These are phyloP conservation scores for Phragmites australis DNA, from an alignment of 176 grass and related monocot species.

Conservation along the genomic window DNA sequence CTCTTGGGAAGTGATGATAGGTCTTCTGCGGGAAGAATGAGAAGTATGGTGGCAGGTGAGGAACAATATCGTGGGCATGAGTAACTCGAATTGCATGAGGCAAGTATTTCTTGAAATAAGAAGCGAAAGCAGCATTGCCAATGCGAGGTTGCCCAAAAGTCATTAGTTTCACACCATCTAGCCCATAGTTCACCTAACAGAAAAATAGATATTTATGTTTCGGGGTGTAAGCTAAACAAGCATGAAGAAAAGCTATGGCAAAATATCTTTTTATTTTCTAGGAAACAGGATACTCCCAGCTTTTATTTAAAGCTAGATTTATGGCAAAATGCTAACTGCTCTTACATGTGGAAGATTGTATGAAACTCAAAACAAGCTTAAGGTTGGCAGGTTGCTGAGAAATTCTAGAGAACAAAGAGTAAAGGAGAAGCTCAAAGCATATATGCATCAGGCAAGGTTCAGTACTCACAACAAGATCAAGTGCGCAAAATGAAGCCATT, in stretches of 20 bases:
- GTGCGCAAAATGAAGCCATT: too few species aligned
- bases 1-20: slow-evolving; percentile 91
- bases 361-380: neutral
- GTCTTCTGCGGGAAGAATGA: slow-evolving; percentile 77
- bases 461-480: too few species aligned
- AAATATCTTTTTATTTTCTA: neutral
- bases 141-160: slow-evolving; percentile 89
- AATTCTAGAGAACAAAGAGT: too few species aligned
- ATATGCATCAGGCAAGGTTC: too few species aligned
- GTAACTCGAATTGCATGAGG: slow-evolving; percentile 77
- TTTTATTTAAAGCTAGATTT: neutral
- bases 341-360: neutral
- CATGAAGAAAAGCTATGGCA: neutral
- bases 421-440: too few species aligned
- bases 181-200: slow-evolving; percentile 61
- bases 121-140: slow-evolving; percentile 83
- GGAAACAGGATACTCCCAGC: neutral
- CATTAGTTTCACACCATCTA: slow-evolving; percentile 69
- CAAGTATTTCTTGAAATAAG: slow-evolving; percentile 74
- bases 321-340: neutral
- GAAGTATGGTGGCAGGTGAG: slow-evolving; percentile 89
- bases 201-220: slow-evolving; percentile 2
- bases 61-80: slow-evolving; percentile 76
- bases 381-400: too few species aligned
- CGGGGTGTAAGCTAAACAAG: slow-evolving; percentile 5